Evolutionary conservation across 306 rosid genomes (phyloP).

Genomic region (Corylus heterophylla): DNA sequence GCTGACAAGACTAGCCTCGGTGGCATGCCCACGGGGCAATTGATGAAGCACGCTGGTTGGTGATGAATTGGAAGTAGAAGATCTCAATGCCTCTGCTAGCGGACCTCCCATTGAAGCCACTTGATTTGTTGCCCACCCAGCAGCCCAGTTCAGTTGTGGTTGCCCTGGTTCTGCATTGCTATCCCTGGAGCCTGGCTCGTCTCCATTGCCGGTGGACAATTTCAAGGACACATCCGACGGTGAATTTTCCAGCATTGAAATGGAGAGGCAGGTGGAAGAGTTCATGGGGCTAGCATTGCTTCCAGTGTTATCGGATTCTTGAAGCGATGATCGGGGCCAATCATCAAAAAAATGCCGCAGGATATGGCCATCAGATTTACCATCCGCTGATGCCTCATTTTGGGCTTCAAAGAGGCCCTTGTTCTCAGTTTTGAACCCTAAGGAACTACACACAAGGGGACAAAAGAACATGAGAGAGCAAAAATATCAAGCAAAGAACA

Average conservation of each 20-base stretch:
- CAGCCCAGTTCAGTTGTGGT: slow-evolving; percentile 64
- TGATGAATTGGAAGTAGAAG: slow-evolving; percentile 68
- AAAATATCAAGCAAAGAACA: slow-evolving; percentile 20
- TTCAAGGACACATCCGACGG: slow-evolving; percentile 84
- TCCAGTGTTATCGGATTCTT: slow-evolving; percentile 48
- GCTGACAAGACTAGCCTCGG: slow-evolving; percentile 58
- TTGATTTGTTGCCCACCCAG: slow-evolving; percentile 67
- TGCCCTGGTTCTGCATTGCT: slow-evolving; percentile 43
- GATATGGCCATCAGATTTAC: slow-evolving; percentile 61
- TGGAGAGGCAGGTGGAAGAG: slow-evolving; percentile 65
- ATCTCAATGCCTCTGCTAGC: slow-evolving; percentile 88
- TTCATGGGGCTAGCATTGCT: slow-evolving; percentile 35
- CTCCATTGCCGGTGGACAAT: slow-evolving; percentile 70
- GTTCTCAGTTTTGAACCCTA: slow-evolving; percentile 47
- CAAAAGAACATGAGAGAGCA: slow-evolving; percentile 8
- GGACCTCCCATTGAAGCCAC: slow-evolving; percentile 96
- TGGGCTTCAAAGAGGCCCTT: slow-evolving; percentile 35
- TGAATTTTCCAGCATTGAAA: slow-evolving; percentile 59
- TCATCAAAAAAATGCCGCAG: slow-evolving; percentile 92
- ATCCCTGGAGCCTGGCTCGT: slow-evolving; percentile 32
- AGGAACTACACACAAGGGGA: slow-evolving; percentile 25
- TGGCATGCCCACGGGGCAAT: slow-evolving; percentile 55
- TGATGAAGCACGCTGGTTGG: slow-evolving; percentile 87
- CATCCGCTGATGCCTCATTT: slow-evolving; percentile 46
- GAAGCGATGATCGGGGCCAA: slow-evolving; percentile 82